phyloP scores from a whole-genome alignment of 768 basidiomycete species.

The Trametes cubensis region DNA sequence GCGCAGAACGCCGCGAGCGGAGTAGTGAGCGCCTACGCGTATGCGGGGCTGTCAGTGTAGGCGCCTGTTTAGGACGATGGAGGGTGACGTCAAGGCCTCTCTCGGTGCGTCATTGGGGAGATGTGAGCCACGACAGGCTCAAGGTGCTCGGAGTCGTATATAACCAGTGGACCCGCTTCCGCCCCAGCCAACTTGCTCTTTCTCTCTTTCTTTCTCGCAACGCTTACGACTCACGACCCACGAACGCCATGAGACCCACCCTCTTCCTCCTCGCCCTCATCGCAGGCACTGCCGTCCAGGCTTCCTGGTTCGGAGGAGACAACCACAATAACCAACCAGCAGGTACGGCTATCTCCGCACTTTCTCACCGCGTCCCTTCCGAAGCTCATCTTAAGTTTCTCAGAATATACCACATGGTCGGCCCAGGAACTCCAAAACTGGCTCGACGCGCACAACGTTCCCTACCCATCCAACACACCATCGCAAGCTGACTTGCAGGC shows the following conservation, averaged over 20 bases:
- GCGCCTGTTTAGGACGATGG: not conserved
- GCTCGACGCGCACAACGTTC: conserved; percentile 68
- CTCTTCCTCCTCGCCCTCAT: conserved; percentile 35
- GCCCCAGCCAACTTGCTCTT: not conserved
- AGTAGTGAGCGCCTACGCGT: no score
- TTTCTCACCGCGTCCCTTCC: not conserved
- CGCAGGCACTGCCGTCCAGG: conserved; percentile 34
- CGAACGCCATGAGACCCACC: conserved; percentile 23
- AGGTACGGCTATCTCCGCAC: conserved; percentile 28
- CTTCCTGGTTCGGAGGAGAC: conserved; percentile 34
- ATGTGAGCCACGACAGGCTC: conserved; percentile 10
- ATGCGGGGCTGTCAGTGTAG: not conserved
- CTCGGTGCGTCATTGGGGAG: conserved; percentile 21
- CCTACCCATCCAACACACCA: conserved; percentile 43
- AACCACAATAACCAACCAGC: conserved; percentile 32
- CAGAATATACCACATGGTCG: conserved; percentile 59
- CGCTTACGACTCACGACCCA: conserved; percentile 14
- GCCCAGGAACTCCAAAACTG: conserved; percentile 63
- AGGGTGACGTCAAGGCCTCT: conserved; percentile 12
- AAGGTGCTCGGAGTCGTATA: conserved; percentile 6
- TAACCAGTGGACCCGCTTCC: not conserved
- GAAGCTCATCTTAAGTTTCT: conserved; percentile 26
- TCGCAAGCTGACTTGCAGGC: conserved; percentile 35
- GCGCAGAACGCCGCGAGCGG: not conserved
- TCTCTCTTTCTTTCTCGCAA: conserved; percentile 7